Percentiles rank a stretch among this genome's conserved stretches.
phyloP scores from a whole-genome alignment of 257 asterid species.

The Verbascum thapsus region DNA sequence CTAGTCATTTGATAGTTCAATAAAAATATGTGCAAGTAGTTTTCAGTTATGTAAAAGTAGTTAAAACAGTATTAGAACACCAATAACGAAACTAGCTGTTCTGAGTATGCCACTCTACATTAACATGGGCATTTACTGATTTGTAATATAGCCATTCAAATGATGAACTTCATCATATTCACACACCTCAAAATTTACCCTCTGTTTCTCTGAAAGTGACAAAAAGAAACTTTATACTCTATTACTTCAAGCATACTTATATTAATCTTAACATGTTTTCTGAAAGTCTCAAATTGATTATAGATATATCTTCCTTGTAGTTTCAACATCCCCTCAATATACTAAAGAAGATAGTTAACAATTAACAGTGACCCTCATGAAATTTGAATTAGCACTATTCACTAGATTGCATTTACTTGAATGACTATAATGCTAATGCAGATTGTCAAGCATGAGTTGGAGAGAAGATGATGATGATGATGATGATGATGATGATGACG shows the following conservation, averaged over 20 bases:
- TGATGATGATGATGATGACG: not conserved
- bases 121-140: conserved; percentile 1
- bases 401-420: not conserved
- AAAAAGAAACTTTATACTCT: not conserved
- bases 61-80: not conserved
- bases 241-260: not conserved
- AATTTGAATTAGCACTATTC: conserved; percentile 17
- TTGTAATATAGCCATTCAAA: conserved; percentile 18
- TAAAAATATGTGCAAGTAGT: not conserved
- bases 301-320: conserved; percentile 15
- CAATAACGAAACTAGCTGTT: not conserved
- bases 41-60: conserved; percentile 7
- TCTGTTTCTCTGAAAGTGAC: conserved; percentile 1
- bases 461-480: conserved; percentile 12
- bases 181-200: conserved; percentile 12
- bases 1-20: conserved; percentile 4
- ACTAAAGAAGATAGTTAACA: conserved; percentile 7
- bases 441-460: conserved; percentile 18
- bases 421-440: conserved; percentile 1
- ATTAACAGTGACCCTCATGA: conserved; percentile 8
- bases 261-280: not conserved
- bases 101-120: not conserved
- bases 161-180: conserved; percentile 5
- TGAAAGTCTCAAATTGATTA: conserved; percentile 15
- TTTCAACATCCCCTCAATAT: conserved; percentile 21